phyloP scores from a whole-genome alignment of 2,329 filamentous ascomycete genomes.

The Neonectria hederae region DNA sequence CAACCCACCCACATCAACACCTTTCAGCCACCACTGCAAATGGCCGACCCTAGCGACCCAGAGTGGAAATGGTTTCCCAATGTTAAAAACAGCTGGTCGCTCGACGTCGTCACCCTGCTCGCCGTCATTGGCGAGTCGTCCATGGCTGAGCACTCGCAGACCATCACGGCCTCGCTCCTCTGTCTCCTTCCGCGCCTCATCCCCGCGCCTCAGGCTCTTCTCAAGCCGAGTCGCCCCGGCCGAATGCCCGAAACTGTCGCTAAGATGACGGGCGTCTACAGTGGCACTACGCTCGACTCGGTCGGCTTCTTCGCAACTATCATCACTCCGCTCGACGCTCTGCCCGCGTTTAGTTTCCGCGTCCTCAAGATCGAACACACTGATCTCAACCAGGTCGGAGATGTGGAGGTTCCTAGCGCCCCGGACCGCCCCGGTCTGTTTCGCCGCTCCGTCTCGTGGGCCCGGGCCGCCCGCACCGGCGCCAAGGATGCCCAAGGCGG shows the following conservation, averaged over 20 bases:
- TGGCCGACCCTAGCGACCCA: conserved; percentile 39
- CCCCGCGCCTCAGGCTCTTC: conserved; percentile 69
- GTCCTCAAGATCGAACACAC: conserved; percentile 60
- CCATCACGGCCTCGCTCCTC: conserved; percentile 66
- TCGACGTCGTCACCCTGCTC: conserved; percentile 70
- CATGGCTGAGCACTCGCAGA: conserved; percentile 66
- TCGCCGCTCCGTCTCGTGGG: conserved; percentile 23
- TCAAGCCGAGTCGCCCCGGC: conserved; percentile 63
- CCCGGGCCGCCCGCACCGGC: conserved; percentile 14
- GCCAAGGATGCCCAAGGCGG: background rate
- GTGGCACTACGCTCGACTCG: conserved; percentile 62
- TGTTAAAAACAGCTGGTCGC: conserved; percentile 58
- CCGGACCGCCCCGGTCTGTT: conserved; percentile 13
- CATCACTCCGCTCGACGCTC: conserved; percentile 63
- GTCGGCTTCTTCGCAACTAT: conserved; percentile 71
- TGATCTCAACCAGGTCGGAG: conserved; percentile 35
- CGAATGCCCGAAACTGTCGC: conserved; percentile 65
- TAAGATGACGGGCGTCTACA: conserved; percentile 67
- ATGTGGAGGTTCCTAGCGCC: conserved; percentile 17
- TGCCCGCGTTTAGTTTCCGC: conserved; percentile 58
- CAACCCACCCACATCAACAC: background rate
- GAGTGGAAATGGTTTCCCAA: conserved; percentile 57
- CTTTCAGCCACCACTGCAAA: conserved; percentile 12
- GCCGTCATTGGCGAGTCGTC: conserved; percentile 70
- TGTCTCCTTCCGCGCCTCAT: conserved; percentile 69